Evolutionary conservation across 2,329 filamentous ascomycete genomes (phyloP).

Genomic region (Parafenestella ontariensis): DNA sequence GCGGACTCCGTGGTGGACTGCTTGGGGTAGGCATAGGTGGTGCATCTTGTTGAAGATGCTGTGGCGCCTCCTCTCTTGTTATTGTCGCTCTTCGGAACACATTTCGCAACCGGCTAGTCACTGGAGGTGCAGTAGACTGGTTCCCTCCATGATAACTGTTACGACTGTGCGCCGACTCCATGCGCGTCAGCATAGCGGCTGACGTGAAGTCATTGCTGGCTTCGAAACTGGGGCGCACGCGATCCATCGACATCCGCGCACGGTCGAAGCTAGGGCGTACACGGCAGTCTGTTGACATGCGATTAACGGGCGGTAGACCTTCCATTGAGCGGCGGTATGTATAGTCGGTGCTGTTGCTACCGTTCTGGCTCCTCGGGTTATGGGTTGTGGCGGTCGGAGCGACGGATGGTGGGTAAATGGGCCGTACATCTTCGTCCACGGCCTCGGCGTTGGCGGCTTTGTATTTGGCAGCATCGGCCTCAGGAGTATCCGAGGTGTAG

Average conservation of each 20-base stretch:
- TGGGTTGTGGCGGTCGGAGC: conserved; percentile 72
- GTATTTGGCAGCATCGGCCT: conserved; percentile 54
- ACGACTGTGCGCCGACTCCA: conserved; percentile 70
- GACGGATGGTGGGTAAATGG: conserved; percentile 92
- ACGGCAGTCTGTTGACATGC: conserved; percentile 42
- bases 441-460: conserved; percentile 57
- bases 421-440: conserved; percentile 82
- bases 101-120: conserved; percentile 41
- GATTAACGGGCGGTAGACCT: conserved; percentile 34
- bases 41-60: conserved; percentile 21
- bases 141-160: conserved; percentile 32
- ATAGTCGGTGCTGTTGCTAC: conserved; percentile 93
- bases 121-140: conserved; percentile 19
- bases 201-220: conserved; percentile 90
- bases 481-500: conserved; percentile 66
- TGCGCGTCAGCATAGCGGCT: conserved; percentile 80
- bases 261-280: conserved; percentile 87
- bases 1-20: conserved; percentile 25
- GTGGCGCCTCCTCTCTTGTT: conserved; percentile 41
- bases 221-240: conserved; percentile 82
- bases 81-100: conserved; percentile 41
- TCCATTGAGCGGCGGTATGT: conserved; percentile 60
- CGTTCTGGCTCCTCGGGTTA: conserved; percentile 83
- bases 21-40: conserved; percentile 28
- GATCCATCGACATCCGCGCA: conserved; percentile 85